Evolutionary conservation across 208 protist species (phyloP), one percentile per base, ranked within the genome.

Genomic region (Crithidia fasciculata): DNA sequence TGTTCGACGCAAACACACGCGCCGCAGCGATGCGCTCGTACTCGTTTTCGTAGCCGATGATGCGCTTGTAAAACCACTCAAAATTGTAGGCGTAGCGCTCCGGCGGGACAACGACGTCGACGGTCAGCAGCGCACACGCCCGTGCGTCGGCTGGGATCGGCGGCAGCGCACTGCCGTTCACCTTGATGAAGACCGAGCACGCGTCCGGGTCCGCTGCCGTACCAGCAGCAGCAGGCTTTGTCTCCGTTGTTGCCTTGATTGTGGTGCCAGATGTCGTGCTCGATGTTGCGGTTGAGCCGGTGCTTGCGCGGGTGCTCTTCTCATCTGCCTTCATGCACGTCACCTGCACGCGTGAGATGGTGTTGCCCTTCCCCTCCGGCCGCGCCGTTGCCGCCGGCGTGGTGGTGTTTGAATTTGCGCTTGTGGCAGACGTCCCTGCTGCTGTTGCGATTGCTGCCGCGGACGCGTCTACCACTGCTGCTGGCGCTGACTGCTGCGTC

Each of bases 21-120:
- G 91, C 86, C 16, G 80, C 78, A 15, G 85, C 88, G n/a, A 91
- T 86, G 53, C 84, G 84, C 81, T 95, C 86, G 69, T 92, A 91
- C 52, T 93, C 91, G 76, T 71, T 89, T 39, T 87, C 74, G 55
- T 89, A 81, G 28, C 88, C 86, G 28, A 81, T 62, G 47, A 93
- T 82, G 52, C 91, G 88, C 57, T 89, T 81, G 80, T 95, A 95
- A 74, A 85, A 95, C 85, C 87, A 95, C 40, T 95, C 88, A 69
- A 90, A 95, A 59, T 80, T 74, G 56, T 54, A 68, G 19, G 69
- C 60, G 61, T 88, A 92, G 28, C 91, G 88, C 43, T 82, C 80
- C 16, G 91, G 91, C 13, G 91, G 91, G 7, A 89, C 83, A 12
- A 92, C 87, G 16, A 94, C 88, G 57, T 93, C 88, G n/a, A 96